A percentile compares a stretch with the other conserved stretches of the same genome.
phyloP scores from a whole-genome alignment of 2,329 filamentous ascomycete species.

The Hirsutella thompsonii region DNA sequence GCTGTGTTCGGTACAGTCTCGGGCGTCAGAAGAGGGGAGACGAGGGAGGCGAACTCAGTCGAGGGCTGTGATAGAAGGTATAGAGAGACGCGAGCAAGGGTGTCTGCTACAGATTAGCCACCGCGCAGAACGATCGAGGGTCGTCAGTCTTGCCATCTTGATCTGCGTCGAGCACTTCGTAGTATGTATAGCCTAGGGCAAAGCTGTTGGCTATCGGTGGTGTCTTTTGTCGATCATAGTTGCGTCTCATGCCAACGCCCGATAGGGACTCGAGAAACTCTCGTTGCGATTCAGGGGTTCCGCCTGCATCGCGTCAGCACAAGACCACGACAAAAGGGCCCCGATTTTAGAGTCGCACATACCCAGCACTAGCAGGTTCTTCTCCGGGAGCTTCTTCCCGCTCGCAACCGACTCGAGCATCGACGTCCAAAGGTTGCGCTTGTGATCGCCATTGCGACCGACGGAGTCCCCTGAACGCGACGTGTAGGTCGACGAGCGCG shows the following conservation, averaged over 20 bases:
- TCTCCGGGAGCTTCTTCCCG: slow-evolving; percentile 80
- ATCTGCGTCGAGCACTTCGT: slow-evolving; percentile 85
- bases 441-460: slow-evolving; percentile 52
- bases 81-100: slow-evolving; percentile 75
- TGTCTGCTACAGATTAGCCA: slow-evolving; percentile 45
- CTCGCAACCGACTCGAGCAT: slow-evolving; percentile 86
- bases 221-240: slow-evolving; percentile 44
- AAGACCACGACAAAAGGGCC: slow-evolving; percentile 11
- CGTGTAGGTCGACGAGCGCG: slow-evolving; percentile 47
- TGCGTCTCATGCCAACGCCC: slow-evolving; percentile 38
- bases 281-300: slow-evolving; percentile 68
- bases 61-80: slow-evolving; percentile 83
- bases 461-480: slow-evolving; percentile 41
- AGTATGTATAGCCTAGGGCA: slow-evolving; percentile 87
- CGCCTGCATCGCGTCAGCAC: slow-evolving; percentile 38
- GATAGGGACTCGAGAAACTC: slow-evolving; percentile 64
- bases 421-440: slow-evolving; percentile 87
- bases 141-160: slow-evolving; percentile 60
- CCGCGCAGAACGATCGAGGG: background rate
- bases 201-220: slow-evolving; percentile 85
- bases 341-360: slow-evolving; percentile 8
- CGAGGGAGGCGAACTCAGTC: slow-evolving; percentile 66
- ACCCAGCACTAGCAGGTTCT: slow-evolving; percentile 82
- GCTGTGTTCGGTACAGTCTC: slow-evolving; percentile 76
- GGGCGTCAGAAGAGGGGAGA: slow-evolving; percentile 73